Base-by-base conservation (phyloP, 116 monocot species). In the Iris pallida region DNA sequence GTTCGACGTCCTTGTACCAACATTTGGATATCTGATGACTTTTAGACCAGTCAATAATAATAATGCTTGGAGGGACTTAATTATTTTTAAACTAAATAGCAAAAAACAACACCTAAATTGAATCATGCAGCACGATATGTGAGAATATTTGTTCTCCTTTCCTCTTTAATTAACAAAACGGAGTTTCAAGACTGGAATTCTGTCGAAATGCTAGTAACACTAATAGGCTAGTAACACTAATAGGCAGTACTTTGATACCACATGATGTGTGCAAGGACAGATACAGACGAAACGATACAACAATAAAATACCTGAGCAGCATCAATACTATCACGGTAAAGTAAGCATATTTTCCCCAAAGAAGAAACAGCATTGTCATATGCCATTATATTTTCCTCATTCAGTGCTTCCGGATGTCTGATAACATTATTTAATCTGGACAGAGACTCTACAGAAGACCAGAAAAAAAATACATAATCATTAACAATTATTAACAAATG, bases 341-440 rank as follows among this genome's bases (percentile, higher is more conserved):
- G 86, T 18, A 78, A 85, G 68, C 98, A 98, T 68, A 93, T 84
- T 78, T 98, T 98, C 15, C 98, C 98, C 42, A 98, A 60, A 55
- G 98, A 90, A 20, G 98, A 98, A 72, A 98, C 88, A 76, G 93
- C 93, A 78, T 93, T 98, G 56, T 98, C 98, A 65, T 86, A 93
- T 46, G 98, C 98, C 93, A 98, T 90, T 68, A 90, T 45, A 75
- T 98, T 93, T 55, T 93, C 93, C 13, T 82, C 42, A 57, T 82
- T 68, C 43, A 60, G 63, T 14, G 98, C 98, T 70, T 88, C 77
- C 15, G 98, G 86, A 43, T 90, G 88, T 58, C 82, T 85, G 68
- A 98, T 84, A 17, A 98, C 85, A 79, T 64, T 70, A 72, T 84
- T 86, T 75, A 98, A 66, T 57, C 79, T 83, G 17, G 90, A 88